These are phyloP conservation scores for Wickerhamiella vanderwaltii DNA, from an alignment of 805 yeast species.

Conservation along the genomic window DNA sequence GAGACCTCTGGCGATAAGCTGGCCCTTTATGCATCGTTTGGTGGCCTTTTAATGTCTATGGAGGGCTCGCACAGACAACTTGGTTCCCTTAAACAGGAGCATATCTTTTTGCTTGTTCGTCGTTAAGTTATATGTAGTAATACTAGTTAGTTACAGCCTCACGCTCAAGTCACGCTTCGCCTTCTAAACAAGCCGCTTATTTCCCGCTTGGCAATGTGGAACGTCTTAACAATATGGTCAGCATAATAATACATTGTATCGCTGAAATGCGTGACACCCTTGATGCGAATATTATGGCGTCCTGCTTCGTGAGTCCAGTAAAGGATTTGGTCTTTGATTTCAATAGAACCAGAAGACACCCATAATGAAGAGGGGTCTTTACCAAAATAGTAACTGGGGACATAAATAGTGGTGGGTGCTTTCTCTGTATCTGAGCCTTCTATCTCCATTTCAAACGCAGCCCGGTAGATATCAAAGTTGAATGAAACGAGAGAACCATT, in stretches of 20 bases:
- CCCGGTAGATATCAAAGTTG: constrained; percentile 44
- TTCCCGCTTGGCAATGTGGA: constrained; percentile 3
- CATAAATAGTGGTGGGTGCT: constrained; percentile 31
- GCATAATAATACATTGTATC: constrained; percentile 20
- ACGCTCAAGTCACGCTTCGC: neutral
- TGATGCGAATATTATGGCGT: constrained; percentile 15
- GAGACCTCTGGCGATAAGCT: constrained; percentile 51
- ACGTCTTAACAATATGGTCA: constrained; percentile 14
- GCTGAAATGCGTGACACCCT: constrained; percentile 17
- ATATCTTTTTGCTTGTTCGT: constrained; percentile 81
- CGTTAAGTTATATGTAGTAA: no score
- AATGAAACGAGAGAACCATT: constrained; percentile 45
- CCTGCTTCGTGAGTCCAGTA: constrained; percentile 18
- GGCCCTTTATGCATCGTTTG: constrained; percentile 88
- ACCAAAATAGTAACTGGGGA: constrained; percentile 68
- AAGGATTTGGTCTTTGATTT: constrained; percentile 16
- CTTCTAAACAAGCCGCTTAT: constrained; percentile 1
- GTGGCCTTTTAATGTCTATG: constrained; percentile 83
- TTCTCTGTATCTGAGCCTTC: constrained; percentile 27
- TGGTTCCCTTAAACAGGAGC: constrained; percentile 84
- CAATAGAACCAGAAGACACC: constrained; percentile 14
- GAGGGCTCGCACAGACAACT: constrained; percentile 91
- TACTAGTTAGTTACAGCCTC: no score
- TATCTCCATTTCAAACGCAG: constrained; percentile 40
- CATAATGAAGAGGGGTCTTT: neutral